Evolutionary conservation across 2,329 filamentous ascomycete species (phyloP), one percentile per base, ranked within the genome.

Genomic region (Phaeophleospora eucalypticola): DNA sequence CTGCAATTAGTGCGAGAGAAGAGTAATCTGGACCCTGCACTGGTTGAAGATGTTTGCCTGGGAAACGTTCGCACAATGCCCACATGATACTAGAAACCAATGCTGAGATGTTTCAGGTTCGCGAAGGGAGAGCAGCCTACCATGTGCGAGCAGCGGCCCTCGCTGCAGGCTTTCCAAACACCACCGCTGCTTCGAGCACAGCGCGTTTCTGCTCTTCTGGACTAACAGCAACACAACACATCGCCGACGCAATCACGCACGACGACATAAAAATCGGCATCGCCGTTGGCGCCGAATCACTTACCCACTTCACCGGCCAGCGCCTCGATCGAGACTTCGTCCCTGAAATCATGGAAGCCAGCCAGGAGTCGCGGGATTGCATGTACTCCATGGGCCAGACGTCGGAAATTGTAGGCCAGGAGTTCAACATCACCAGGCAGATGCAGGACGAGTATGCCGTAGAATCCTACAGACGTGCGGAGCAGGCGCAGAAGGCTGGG

Each of bases 381-480:
- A 81, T 95, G 65, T 93, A 95, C 88, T 82, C 84, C 57, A 96
- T 96, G 90, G 89, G 89, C 0, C 70, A 89, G 50, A 95, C 90
- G 3, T 84, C 82, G 4, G 90, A 95, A 74, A 95, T 94, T 59
- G 88, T 95, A 0, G 88, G 89, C 0, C 69, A 74, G 57, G 73
- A 89, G 39, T 93, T 94, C 63, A 79, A 79, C 15, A 79, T 96
- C 27, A 78, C 71, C 4, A 73, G 89, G 18, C 76, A 74, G 2
- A 87, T 91, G 54, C 89, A 95, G 70, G 90, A 95, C 62, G 82
- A 76, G 2, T 88, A 95, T 57, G 88, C 89, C 0, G 83, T 82
- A 2, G 74, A 81, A 58, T 87, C 82, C 18, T 89, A 95, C 65
- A 71, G 70, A 37, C 80, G 86, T 43, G 90, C 90, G 0, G 78